Conservation (phyloP, 306 rosid genomes). For the Pyrus pyrifolia region DNA sequence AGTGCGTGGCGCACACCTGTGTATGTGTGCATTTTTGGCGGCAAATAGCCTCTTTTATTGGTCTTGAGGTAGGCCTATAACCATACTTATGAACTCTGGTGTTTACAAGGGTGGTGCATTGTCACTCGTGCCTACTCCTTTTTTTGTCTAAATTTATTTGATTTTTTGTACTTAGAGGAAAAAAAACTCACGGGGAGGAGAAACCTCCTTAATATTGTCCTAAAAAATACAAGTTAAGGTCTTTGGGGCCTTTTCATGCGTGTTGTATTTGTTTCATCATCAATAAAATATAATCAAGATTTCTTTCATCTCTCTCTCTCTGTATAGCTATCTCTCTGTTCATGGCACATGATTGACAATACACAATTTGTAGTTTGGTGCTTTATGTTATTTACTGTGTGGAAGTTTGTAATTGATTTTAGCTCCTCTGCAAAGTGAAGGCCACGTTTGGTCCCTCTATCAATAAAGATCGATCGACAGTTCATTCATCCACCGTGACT, state of each 20-base stretch:
- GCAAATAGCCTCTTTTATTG: constrained; percentile 29
- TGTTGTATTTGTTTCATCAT: constrained; percentile 53
- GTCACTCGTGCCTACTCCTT: constrained; percentile 37
- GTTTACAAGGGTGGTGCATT: constrained; percentile 40
- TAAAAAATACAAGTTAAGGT: constrained; percentile 30
- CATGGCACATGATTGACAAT: constrained; percentile 41
- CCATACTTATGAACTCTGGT: constrained; percentile 21
- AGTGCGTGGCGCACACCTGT: constrained; percentile 26
- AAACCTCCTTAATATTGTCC: neutral
- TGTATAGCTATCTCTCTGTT: neutral
- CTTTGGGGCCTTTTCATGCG: constrained; percentile 80
- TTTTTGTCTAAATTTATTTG: constrained; percentile 14
- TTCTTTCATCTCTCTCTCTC: neutral
- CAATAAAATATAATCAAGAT: constrained; percentile 28
- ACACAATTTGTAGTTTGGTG: constrained; percentile 45
- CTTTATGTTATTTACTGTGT: constrained; percentile 27
- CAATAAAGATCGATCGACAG: neutral
- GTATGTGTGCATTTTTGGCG: constrained; percentile 53
- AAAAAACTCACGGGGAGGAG: neutral
- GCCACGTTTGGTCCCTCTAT: constrained; percentile 30
- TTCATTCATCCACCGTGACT: neutral
- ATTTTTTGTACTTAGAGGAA: neutral
- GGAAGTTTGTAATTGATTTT: neutral
- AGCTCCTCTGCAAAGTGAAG: neutral
- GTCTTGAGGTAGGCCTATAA: constrained; percentile 42